These are phyloP conservation scores for Trichoderma reesei DNA, from an alignment of 495 filamentous ascomycete genomes.

Conservation along the genomic window DNA sequence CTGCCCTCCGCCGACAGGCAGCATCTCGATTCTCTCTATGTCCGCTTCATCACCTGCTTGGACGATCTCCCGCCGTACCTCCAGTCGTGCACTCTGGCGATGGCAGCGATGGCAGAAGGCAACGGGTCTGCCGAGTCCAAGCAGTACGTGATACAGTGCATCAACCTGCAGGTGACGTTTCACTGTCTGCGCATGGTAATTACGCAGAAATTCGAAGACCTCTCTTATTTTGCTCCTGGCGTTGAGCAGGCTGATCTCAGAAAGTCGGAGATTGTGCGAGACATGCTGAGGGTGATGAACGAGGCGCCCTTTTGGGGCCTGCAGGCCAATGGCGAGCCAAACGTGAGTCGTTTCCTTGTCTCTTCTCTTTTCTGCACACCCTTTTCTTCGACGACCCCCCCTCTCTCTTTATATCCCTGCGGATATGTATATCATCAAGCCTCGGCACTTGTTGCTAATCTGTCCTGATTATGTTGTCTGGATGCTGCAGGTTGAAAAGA, in stretches of 20 bases:
- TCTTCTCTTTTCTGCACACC: too few species aligned
- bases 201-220: slow-evolving; percentile 22
- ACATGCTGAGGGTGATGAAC: slow-evolving; percentile 9
- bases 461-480: neutral
- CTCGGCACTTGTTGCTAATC: slow-evolving; percentile 17
- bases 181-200: slow-evolving; percentile 24
- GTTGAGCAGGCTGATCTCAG: slow-evolving; percentile 9
- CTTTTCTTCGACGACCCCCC: neutral
- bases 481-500: slow-evolving; percentile 22
- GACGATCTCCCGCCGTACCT: slow-evolving; percentile 10
- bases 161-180: slow-evolving; percentile 21
- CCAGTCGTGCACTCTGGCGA: slow-evolving; percentile 4
- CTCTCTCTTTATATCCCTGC: neutral
- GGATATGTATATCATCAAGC: neutral
- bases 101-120: slow-evolving; percentile 1
- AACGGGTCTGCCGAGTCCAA: slow-evolving; percentile 2
- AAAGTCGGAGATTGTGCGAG: slow-evolving; percentile 4
- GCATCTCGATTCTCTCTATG: slow-evolving; percentile 9
- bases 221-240: slow-evolving; percentile 8
- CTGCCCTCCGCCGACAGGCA: neutral
- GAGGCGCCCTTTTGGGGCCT: slow-evolving; percentile 11
- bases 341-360: neutral
- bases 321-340: slow-evolving; percentile 6
- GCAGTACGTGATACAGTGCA: slow-evolving; percentile 19
- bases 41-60: slow-evolving; percentile 10